Percentiles rank a stretch among this genome's conserved stretches.
These are phyloP conservation scores for Petunia secreta DNA, from an alignment of 257 asterid species.

Conservation along the genomic window DNA sequence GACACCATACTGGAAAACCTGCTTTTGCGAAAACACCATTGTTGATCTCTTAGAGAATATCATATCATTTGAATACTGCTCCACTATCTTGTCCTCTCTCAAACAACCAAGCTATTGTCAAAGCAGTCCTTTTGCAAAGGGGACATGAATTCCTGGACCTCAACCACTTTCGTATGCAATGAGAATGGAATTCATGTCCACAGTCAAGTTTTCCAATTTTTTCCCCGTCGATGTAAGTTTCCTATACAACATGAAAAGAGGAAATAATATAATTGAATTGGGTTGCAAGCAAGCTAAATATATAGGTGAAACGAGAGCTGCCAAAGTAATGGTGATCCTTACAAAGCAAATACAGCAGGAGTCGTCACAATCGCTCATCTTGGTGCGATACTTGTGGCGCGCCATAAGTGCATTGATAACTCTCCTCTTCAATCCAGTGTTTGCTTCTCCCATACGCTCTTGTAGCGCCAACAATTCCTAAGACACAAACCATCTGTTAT, in stretches of 20 bases:
- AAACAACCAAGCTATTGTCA: background rate
- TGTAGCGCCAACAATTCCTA: background rate
- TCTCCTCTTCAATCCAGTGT: background rate
- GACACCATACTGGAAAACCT: background rate
- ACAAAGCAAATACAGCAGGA: background rate
- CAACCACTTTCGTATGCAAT: background rate
- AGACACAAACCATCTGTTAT: background rate
- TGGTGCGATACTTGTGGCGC: background rate
- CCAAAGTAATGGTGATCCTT: background rate
- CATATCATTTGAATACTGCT: background rate
- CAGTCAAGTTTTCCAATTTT: background rate
- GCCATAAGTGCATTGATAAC: background rate
- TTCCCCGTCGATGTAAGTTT: background rate
- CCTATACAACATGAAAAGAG: background rate
- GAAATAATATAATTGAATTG: background rate
- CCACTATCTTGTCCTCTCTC: background rate
- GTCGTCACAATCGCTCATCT: background rate
- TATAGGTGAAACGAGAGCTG: background rate
- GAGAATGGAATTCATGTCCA: background rate
- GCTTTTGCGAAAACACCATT: background rate
- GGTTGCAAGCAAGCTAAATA: background rate
- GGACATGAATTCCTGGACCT: background rate
- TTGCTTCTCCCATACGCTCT: background rate
- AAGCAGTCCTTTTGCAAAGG: constrained; percentile 5
- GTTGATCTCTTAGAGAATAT: background rate